Percentiles rank a stretch among this genome's conserved stretches.
Conservation (phyloP, 2,329 filamentous ascomycete genomes). For the Microcera coccophila region DNA sequence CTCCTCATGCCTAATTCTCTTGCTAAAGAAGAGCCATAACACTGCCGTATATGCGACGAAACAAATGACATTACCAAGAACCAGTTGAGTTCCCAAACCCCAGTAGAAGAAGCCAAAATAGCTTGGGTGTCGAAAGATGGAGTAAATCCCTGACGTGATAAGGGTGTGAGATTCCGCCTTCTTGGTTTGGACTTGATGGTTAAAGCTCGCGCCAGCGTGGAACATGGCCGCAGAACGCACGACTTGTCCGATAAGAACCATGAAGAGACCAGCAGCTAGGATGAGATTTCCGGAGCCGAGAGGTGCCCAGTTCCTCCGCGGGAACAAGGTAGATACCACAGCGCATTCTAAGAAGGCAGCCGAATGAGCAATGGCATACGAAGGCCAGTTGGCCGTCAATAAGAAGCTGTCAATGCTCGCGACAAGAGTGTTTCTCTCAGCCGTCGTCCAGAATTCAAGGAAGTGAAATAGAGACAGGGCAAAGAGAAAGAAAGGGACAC, state of each 20-base stretch:
- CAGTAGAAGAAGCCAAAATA: conserved; percentile 99
- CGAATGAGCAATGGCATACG: conserved; percentile 78
- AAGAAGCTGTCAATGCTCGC: conserved; percentile 76
- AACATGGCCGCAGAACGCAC: conserved; percentile 82
- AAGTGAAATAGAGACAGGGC: conserved; percentile 84
- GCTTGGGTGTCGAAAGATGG: conserved; percentile 72
- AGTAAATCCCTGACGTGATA: conserved; percentile 81
- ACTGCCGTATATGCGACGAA: conserved; percentile 69
- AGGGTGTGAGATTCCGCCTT: conserved; percentile 67
- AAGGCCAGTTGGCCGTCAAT: conserved; percentile 76
- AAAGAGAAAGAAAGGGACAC: conserved; percentile 62
- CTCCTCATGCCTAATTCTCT: conserved; percentile 75
- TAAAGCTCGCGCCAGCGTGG: conserved; percentile 86
- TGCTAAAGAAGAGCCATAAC: conserved; percentile 80
- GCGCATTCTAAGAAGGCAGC: conserved; percentile 71
- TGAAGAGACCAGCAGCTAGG: conserved; percentile 54
- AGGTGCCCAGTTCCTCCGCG: conserved; percentile 45
- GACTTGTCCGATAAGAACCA: conserved; percentile 68
- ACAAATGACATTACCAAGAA: conserved; percentile 80
- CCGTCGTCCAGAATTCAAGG: conserved; percentile 91
- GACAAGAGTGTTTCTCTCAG: conserved; percentile 71
- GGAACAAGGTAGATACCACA: conserved; percentile 55
- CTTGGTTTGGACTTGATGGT: conserved; percentile 74
- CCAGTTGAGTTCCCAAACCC: conserved; percentile 89
- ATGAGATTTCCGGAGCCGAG: conserved; percentile 40